Percentiles rank a stretch among this genome's conserved stretches.
These are phyloP conservation scores for Cyclotella kingstonii DNA, from an alignment of 108 stramenopile species.

Conservation along the genomic window DNA sequence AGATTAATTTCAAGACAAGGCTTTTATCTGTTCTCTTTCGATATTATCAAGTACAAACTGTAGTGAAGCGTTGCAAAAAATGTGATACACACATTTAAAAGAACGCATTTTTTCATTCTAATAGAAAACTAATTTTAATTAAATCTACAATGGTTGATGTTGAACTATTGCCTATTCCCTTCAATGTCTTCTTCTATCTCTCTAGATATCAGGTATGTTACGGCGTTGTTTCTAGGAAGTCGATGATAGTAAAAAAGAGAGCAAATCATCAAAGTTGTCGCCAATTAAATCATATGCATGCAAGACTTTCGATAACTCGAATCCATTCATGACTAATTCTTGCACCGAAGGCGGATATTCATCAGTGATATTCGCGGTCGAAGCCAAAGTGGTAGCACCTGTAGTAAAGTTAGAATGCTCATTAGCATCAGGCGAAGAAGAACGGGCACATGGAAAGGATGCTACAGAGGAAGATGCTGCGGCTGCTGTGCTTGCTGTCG, in stretches of 20 bases:
- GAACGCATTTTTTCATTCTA: too few relatives aligned
- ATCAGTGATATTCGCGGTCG: slow-evolving; percentile 34
- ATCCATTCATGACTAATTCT: slow-evolving; percentile 87
- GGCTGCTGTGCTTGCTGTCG: slow-evolving; percentile 18
- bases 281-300: slow-evolving; percentile 80
- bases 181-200: too few relatives aligned
- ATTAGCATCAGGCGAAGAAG: slow-evolving; percentile 13
- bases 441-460: slow-evolving; percentile 16
- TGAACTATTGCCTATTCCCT: too few relatives aligned
- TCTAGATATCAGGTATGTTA: too few relatives aligned
- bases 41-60: too few relatives aligned
- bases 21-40: too few relatives aligned
- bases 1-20: too few relatives aligned
- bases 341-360: slow-evolving; percentile 78
- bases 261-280: slow-evolving; percentile 80
- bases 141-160: too few relatives aligned
- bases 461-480: slow-evolving; percentile 30
- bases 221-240: too few relatives aligned
- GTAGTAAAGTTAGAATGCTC: not conserved
- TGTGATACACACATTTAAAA: too few relatives aligned
- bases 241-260: slow-evolving; percentile 59
- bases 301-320: slow-evolving; percentile 63
- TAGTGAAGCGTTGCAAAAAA: too few relatives aligned
- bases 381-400: not conserved
- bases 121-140: too few relatives aligned